phyloP scores from a whole-genome alignment of 139 green algal species.

The Coelastrella sp. region DNA sequence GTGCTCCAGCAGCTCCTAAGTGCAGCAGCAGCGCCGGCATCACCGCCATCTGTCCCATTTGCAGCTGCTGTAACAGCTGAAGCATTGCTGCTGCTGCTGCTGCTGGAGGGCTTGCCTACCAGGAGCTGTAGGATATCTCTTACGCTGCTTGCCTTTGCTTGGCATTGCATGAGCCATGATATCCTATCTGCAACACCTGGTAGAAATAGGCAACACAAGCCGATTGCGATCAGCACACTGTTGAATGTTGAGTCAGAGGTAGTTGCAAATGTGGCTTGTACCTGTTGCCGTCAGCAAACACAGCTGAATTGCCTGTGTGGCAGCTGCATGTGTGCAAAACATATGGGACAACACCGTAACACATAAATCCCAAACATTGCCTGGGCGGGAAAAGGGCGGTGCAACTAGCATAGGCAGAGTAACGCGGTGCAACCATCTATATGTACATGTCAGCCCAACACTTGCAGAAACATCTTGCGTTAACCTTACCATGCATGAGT shows the following conservation, averaged over 20 bases:
- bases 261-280: neutral
- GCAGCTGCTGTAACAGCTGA: neutral
- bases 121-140: slow-evolving; percentile 22
- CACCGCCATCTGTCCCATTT: neutral
- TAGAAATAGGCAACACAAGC: neutral
- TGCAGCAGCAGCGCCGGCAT: neutral
- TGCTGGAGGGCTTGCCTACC: neutral
- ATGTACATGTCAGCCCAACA: too few species aligned
- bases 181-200: slow-evolving; percentile 36
- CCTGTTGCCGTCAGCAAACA: too few species aligned
- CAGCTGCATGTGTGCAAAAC: too few species aligned
- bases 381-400: too few species aligned
- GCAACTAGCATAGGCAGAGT: too few species aligned
- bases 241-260: neutral
- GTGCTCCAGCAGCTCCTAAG: slow-evolving; percentile 62
- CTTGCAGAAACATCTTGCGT: neutral
- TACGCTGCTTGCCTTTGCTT: slow-evolving; percentile 15
- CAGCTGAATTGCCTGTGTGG: too few species aligned
- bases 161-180: slow-evolving; percentile 10
- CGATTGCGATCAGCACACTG: neutral
- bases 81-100: neutral
- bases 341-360: too few species aligned
- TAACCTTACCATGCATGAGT: slow-evolving; percentile 25
- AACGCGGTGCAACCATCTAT: too few species aligned
- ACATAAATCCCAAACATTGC: too few species aligned